Base-by-base conservation (phyloP, 2,329 filamentous ascomycete species). In the Hypomyces rosellus region DNA sequence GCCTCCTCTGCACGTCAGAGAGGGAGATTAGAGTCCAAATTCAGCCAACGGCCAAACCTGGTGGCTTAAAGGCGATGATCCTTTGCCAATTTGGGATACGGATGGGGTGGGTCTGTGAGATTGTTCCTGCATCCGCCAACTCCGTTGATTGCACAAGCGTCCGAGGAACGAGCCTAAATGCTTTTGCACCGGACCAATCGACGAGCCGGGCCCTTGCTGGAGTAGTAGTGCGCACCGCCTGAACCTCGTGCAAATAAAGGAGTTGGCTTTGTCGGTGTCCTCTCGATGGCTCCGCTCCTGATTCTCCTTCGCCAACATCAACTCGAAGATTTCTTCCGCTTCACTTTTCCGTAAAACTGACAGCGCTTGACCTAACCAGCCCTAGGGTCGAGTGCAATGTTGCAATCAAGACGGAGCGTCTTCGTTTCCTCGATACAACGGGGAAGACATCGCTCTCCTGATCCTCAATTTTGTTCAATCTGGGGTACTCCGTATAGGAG, bases 61-160 rank as follows among this genome's bases (percentile, higher is more conserved):
- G 51, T 45, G 50, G 49, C 52, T 34, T 33, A 20, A 15, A 5
- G 16, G 20, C 33, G 34, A 34, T 42, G 48, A 56, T 57, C 50
- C 50, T 37, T 50, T 51, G 49, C 55, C 50, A 42, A 48, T 51
- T 54, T 51, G 18, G 41, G 46, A 14, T 39, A 22, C 45, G 33
- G 38, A 38, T 48, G 49, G 40, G 46, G 59, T 59, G 61, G 61
- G 60, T 55, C 25, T 47, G 20, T 46, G 54, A 60, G 55, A 63
- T 65, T 64, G 63, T 64, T 63, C 63, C 61, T 65, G 62, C 61
- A 54, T 65, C 59, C 46, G 47, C 41, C 47, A 39, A 59, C 55
- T 65, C 60, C 50, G 40, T 46, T 45, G 42, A 44, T 40, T 40
- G 36, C 39, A 36, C 43, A 34, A 45, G 40, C 18, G 36, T 38